Evolutionary conservation across 345 rosid genomes (phyloP), one percentile per base, ranked within the genome.

Genomic region (Chamaenerion angustifolium): DNA sequence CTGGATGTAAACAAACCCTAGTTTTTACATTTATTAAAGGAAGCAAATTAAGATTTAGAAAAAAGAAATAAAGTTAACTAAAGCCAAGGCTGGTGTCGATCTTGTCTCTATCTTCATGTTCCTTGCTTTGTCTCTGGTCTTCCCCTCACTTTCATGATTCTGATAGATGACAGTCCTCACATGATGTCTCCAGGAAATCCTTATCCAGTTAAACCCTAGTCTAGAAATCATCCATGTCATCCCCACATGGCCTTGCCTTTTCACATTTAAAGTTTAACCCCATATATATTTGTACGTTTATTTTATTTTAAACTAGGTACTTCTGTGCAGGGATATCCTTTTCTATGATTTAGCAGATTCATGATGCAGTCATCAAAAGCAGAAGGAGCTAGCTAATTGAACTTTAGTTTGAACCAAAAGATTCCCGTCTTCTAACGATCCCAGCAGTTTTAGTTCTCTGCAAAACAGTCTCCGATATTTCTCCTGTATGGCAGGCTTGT

Each of bases 111-210:
- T 16, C 67, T 64, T 49, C 66, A 18, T 63, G 70, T 68, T 64
- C 77, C 64, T 78, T 76, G 78, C 82, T 72, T 71, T 71, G 68
- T 51, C 66, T 57, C 48, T 62, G 65, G 48, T 64, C 73, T 65
- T 65, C 47, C 72, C 68, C 72, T 67, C 66, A 51, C 43, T 51
- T 48, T 60, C 56, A 57, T 55, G 37, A 31, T 56, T 54, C 59
- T 54, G 11, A 5, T 58, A 46, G 18, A 16, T 6, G 16, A 46
- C 31, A 21, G 18, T 40, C 16, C 21, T 16, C 46, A 23, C 27
- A 23, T 23, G 27, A 23, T 23, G 27, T 23, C 27, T 5, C 37
- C 1, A 21, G 25, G 25, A 31, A 5, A 31, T 7, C 10, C 8
- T 31, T 31, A 3, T 5, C 5, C 37, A 1, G 3, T 31, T 31